Conservation (phyloP, 2,329 filamentous ascomycete species). For the Ilyonectria destructans region DNA sequence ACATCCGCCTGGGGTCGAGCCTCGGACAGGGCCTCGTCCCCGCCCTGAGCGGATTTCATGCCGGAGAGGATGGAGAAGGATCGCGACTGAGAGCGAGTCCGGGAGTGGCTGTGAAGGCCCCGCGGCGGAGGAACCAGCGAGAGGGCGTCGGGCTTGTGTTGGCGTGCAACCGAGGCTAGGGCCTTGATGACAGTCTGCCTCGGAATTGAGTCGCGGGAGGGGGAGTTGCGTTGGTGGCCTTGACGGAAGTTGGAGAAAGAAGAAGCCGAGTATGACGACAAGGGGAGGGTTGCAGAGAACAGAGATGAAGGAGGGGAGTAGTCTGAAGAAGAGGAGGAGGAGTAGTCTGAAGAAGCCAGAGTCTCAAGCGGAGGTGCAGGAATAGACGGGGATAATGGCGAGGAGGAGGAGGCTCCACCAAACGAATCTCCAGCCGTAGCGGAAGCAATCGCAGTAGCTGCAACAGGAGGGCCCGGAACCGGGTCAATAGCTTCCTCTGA, state of each 20-base stretch:
- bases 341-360: background rate
- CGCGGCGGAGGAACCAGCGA: slow-evolving; percentile 60
- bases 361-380: slow-evolving; percentile 19
- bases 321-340: background rate
- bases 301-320: slow-evolving; percentile 9
- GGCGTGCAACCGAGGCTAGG: slow-evolving; percentile 77
- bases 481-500: slow-evolving; percentile 26
- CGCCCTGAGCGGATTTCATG: slow-evolving; percentile 68
- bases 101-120: slow-evolving; percentile 26
- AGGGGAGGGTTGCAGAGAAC: background rate
- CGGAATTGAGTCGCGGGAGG: slow-evolving; percentile 77
- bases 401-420: slow-evolving; percentile 44
- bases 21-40: slow-evolving; percentile 49
- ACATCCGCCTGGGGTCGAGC: slow-evolving; percentile 1
- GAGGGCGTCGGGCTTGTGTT: slow-evolving; percentile 75
- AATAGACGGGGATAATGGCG: slow-evolving; percentile 33
- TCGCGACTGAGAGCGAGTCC: slow-evolving; percentile 31
- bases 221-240: slow-evolving; percentile 64
- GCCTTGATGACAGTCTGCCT: slow-evolving; percentile 89
- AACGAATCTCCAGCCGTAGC: slow-evolving; percentile 33
- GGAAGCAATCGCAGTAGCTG: slow-evolving; percentile 21
- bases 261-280: slow-evolving; percentile 16
- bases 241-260: slow-evolving; percentile 26
- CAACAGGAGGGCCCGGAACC: slow-evolving; percentile 28
- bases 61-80: slow-evolving; percentile 53